Evolutionary conservation across 2,329 filamentous ascomycete species (phyloP), one percentile per base, ranked within the genome.

Genomic region (Pseudogymnoascus verrucosus): DNA sequence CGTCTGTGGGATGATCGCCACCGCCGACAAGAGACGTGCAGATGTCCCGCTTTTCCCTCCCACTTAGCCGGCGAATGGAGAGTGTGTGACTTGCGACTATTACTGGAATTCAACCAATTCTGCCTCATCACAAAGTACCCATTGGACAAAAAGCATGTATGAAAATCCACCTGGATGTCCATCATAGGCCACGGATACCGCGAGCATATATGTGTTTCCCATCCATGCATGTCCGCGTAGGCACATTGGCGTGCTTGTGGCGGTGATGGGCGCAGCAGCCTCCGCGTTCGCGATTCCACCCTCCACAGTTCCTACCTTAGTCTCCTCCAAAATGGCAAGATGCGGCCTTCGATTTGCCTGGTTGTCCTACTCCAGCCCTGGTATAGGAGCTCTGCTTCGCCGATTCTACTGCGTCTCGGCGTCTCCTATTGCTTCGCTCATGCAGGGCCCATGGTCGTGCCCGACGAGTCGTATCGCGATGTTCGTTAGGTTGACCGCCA

Each of bases 1-100:
- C 59, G 34, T 61, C 59, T 61, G 59, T 40, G 59, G 34, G 34
- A 61, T 39, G 34, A 61, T 61, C 59, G 23, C 59, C 59, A 61
- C 59, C 59, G 59, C 36, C 34, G 59, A 61, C 36, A 61, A 61
- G 36, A 61, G 26, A 39, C 36, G 34, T 40, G 26, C 59, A 61
- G 16, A 14, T 31, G 39, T 61, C 59, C 34, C 34, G 39, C 34
- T 40, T 39, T 42, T 40, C 36, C 21, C 11, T 42, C 19, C n/a
- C 5, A 40, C 59, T 61, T 61, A 61, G 36, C 36, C 59, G 21
- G 39, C 59, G 59, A 61, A 61, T 61, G 19, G 28, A 57, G n/a
- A 57, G 51, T 57, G 28, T 57, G 59, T 61, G 59, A 61, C 59
- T 61, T 61, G 59, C 19, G 36, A 40, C 7, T 28, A 57, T 57